Conservation (phyloP, 169 alveolate genomes). For the Theileria sp. region DNA sequence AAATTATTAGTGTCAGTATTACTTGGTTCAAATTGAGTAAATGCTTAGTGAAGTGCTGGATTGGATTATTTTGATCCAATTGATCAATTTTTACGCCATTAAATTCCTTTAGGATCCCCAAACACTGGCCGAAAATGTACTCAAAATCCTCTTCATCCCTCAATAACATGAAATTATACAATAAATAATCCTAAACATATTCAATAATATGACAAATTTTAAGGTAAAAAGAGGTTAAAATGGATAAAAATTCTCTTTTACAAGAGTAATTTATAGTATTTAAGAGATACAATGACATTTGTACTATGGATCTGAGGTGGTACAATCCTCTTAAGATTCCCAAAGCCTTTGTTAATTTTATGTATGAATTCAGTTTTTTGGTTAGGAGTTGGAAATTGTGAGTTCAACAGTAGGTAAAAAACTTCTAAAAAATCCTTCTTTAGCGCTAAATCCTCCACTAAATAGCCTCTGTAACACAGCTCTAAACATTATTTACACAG, state of each 20-base stretch:
- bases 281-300: no score
- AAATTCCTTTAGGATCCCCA: slow-evolving; percentile 25
- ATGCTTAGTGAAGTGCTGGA: no score
- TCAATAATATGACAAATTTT: no score
- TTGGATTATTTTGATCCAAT: no score
- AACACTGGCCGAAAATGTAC: slow-evolving; percentile 39
- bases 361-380: background rate
- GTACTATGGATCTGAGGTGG: no score
- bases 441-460: slow-evolving; percentile 19
- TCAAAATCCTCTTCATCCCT: background rate
- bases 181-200: slow-evolving; percentile 31
- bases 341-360: slow-evolving; percentile 16
- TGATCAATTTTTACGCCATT: background rate
- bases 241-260: no score
- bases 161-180: slow-evolving; percentile 1
- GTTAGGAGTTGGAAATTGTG: slow-evolving; percentile 22
- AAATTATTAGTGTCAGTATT: no score
- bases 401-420: slow-evolving; percentile 36
- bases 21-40: no score
- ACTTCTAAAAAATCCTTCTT: slow-evolving; percentile 28
- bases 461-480: slow-evolving; percentile 46
- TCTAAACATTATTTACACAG: slow-evolving; percentile 13
- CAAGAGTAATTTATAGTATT: no score
- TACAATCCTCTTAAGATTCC: background rate
- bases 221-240: no score